Evolutionary conservation across 2,329 filamentous ascomycete species (phyloP).

Genomic region (Pezicula carpinea): DNA sequence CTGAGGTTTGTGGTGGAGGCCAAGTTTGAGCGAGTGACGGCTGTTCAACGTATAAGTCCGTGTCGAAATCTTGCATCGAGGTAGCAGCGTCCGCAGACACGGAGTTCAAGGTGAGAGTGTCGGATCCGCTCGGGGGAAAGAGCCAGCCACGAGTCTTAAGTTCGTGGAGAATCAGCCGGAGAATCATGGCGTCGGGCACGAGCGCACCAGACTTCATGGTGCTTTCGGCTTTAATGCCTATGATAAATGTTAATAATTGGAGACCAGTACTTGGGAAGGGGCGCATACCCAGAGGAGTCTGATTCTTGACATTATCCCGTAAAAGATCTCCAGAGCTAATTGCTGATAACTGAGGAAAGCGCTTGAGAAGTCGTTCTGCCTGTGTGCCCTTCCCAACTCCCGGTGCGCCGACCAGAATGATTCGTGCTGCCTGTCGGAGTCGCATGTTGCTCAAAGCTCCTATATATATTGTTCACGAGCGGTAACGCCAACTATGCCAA

Average conservation of each 20-base stretch:
- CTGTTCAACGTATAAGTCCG: slow-evolving; percentile 23
- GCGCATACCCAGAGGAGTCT: slow-evolving; percentile 72
- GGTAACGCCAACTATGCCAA: too few species aligned
- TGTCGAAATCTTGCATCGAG: slow-evolving; percentile 29
- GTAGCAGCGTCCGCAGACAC: slow-evolving; percentile 32
- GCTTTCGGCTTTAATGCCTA: slow-evolving; percentile 85
- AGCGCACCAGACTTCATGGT: slow-evolving; percentile 84
- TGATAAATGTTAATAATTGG: slow-evolving; percentile 3
- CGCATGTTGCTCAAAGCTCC: slow-evolving; percentile 45
- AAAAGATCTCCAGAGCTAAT: slow-evolving; percentile 94
- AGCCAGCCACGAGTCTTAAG: slow-evolving; percentile 84
- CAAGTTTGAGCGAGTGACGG: slow-evolving; percentile 30
- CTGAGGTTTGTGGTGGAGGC: slow-evolving; percentile 43
- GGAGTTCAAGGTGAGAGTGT: slow-evolving; percentile 24
- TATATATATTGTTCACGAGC: background rate
- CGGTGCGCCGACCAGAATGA: slow-evolving; percentile 94
- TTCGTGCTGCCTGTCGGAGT: slow-evolving; percentile 76
- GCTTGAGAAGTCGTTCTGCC: slow-evolving; percentile 78
- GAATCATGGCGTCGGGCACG: slow-evolving; percentile 88
- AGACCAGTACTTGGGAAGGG: slow-evolving; percentile 1
- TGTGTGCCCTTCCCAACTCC: slow-evolving; percentile 92
- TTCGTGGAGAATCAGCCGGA: slow-evolving; percentile 88
- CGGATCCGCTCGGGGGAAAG: slow-evolving; percentile 38
- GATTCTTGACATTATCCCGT: slow-evolving; percentile 84
- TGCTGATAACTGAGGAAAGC: slow-evolving; percentile 83